Conservation (phyloP, 2,329 filamentous ascomycete species). For the Pseudogymnoascus sp. region DNA sequence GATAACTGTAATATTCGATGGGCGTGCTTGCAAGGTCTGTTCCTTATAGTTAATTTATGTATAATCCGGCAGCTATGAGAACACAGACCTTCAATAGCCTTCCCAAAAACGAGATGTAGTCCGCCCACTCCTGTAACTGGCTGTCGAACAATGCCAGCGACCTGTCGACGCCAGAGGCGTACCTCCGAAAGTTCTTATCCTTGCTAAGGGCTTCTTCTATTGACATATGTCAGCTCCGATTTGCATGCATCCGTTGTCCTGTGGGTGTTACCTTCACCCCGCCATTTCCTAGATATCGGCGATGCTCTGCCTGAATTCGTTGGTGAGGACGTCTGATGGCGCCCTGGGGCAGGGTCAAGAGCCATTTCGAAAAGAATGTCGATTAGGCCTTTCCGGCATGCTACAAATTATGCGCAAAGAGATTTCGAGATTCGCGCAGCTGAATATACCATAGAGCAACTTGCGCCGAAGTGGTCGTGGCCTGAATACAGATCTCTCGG, state of each 20-base stretch:
- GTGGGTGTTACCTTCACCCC: conserved; percentile 59
- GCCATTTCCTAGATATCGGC: conserved; percentile 65
- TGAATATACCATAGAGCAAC: not conserved
- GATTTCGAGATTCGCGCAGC: not conserved
- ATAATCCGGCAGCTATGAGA: conserved; percentile 5
- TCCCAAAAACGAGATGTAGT: conserved; percentile 96
- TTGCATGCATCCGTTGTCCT: not conserved
- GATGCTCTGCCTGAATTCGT: conserved; percentile 78
- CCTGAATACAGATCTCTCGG: conserved; percentile 7
- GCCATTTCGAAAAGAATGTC: conserved; percentile 43
- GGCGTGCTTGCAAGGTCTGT: conserved; percentile 82
- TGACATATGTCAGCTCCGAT: not conserved
- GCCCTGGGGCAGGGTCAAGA: conserved; percentile 51
- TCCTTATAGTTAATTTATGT: conserved; percentile 23
- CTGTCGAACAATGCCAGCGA: conserved; percentile 87
- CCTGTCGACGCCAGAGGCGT: conserved; percentile 81
- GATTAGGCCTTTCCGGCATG: not conserved
- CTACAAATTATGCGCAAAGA: not conserved
- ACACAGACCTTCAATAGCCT: conserved; percentile 71
- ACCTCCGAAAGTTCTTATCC: conserved; percentile 73
- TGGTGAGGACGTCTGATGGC: conserved; percentile 58
- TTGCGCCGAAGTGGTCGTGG: not conserved
- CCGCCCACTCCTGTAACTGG: conserved; percentile 94
- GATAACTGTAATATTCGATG: conserved; percentile 61
- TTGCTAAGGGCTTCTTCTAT: conserved; percentile 50